A percentile compares a stretch with the other conserved stretches of the same genome.
Evolutionary conservation across 2,329 filamentous ascomycete genomes (phyloP).

Genomic region (Aspergillus piperis): DNA sequence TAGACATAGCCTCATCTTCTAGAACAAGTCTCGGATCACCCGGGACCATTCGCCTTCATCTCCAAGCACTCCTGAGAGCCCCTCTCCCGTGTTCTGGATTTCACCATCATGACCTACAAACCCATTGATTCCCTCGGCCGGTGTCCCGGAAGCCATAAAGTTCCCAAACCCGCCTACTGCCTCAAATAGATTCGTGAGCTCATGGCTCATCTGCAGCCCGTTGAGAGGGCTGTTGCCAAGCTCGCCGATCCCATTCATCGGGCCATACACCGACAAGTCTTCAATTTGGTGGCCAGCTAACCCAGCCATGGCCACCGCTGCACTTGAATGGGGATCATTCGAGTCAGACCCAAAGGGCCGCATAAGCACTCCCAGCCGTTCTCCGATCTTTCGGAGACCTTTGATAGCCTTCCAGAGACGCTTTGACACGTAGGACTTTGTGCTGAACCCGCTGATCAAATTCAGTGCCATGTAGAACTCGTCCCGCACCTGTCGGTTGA

Average conservation of each 20-base stretch:
- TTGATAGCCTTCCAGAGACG: constrained; percentile 66
- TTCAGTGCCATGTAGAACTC: constrained; percentile 69
- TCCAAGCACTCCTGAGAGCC: constrained; percentile 49
- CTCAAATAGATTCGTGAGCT: constrained; percentile 65
- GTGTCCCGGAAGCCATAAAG: constrained; percentile 36
- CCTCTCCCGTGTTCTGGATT: constrained; percentile 46
- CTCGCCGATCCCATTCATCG: constrained; percentile 40
- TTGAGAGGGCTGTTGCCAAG: constrained; percentile 58
- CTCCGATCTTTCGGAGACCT: constrained; percentile 63
- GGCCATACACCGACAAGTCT: constrained; percentile 53
- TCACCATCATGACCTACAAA: constrained; percentile 42
- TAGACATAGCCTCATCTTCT: not conserved
- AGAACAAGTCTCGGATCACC: constrained; percentile 63
- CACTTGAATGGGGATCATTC: constrained; percentile 60
- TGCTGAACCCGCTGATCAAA: constrained; percentile 62
- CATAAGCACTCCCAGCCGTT: constrained; percentile 58
- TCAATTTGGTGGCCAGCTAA: constrained; percentile 64
- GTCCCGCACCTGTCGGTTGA: constrained; percentile 61
- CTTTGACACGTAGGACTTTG: constrained; percentile 62
- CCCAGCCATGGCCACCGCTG: constrained; percentile 66
- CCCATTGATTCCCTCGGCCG: constrained; percentile 41
- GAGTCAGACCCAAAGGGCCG: constrained; percentile 42
- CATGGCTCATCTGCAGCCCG: constrained; percentile 61
- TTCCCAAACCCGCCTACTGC: constrained; percentile 58
- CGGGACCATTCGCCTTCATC: constrained; percentile 61